Percentiles rank a stretch among this genome's conserved stretches.
phyloP scores from a whole-genome alignment of 2,329 filamentous ascomycete genomes.

The Dendrostoma leiphaemia region DNA sequence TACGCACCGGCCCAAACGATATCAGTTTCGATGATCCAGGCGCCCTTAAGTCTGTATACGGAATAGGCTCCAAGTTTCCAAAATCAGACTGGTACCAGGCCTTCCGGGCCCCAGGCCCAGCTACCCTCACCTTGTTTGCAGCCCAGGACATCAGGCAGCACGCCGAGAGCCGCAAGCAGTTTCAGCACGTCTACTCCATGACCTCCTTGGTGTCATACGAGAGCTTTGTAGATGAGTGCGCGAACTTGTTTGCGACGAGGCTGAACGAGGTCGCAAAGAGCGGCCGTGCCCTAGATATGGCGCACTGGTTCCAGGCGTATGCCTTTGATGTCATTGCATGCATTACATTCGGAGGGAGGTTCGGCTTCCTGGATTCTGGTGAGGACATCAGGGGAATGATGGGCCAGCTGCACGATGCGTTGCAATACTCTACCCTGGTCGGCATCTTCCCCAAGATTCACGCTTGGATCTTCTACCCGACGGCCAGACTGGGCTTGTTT shows the following conservation, averaged over 20 bases:
- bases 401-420: slow-evolving; percentile 3
- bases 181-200: slow-evolving; percentile 46
- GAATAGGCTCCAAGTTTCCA: slow-evolving; percentile 34
- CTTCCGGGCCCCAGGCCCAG: slow-evolving; percentile 23
- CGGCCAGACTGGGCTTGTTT: slow-evolving; percentile 8
- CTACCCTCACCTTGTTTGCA: slow-evolving; percentile 29
- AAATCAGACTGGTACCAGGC: slow-evolving; percentile 33
- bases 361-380: slow-evolving; percentile 45
- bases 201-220: slow-evolving; percentile 47
- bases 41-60: slow-evolving; percentile 39
- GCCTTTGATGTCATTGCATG: slow-evolving; percentile 52
- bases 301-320: slow-evolving; percentile 44
- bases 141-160: slow-evolving; percentile 36
- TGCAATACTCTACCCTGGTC: slow-evolving; percentile 9
- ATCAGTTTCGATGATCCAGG: slow-evolving; percentile 38
- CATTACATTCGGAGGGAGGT: slow-evolving; percentile 38
- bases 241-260: slow-evolving; percentile 35
- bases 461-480: slow-evolving; percentile 6
- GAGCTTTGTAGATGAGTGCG: slow-evolving; percentile 45
- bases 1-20: slow-evolving; percentile 38
- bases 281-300: slow-evolving; percentile 34
- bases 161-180: slow-evolving; percentile 35
- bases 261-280: slow-evolving; percentile 35
- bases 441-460: slow-evolving; percentile 11
- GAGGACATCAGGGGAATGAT: slow-evolving; percentile 42